Conservation (phyloP, 2,329 filamentous ascomycete species). For the Mycosphaerella sp. region DNA sequence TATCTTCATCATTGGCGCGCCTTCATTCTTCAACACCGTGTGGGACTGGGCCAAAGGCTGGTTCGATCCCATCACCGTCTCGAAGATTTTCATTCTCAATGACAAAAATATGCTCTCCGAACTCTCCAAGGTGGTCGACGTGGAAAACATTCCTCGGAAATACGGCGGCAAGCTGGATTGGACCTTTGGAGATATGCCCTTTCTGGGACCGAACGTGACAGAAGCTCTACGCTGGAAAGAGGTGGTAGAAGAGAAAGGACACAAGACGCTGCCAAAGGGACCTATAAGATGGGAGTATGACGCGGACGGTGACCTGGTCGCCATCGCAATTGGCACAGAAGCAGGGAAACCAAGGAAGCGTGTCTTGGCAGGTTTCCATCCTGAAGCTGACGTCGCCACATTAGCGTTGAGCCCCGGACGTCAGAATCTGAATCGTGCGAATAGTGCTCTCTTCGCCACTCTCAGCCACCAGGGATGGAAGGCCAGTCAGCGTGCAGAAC, state of each 20-base stretch:
- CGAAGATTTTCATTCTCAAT: conserved; percentile 89
- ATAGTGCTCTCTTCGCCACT: conserved; percentile 18
- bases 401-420: conserved; percentile 29
- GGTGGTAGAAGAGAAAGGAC: conserved; percentile 24
- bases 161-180: conserved; percentile 87
- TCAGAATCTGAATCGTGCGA: conserved; percentile 13
- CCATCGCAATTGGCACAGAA: conserved; percentile 42
- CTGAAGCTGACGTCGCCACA: conserved; percentile 22
- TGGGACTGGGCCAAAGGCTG: conserved; percentile 95
- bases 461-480: conserved; percentile 7
- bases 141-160: conserved; percentile 74
- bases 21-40: conserved; percentile 83
- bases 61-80: conserved; percentile 84
- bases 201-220: conserved; percentile 56
- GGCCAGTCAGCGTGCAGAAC: conserved; percentile 2
- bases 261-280: conserved; percentile 43
- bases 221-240: conserved; percentile 39
- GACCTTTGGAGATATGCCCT: conserved; percentile 67
- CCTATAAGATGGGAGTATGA: conserved; percentile 44
- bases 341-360: conserved; percentile 37
- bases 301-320: conserved; percentile 40
- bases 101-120: conserved; percentile 68
- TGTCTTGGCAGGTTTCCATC: conserved; percentile 38
- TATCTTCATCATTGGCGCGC: conserved; percentile 83
- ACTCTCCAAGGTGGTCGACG: conserved; percentile 74